Conservation (phyloP, 495 filamentous ascomycete species). For the Elasticomyces elasticus region DNA sequence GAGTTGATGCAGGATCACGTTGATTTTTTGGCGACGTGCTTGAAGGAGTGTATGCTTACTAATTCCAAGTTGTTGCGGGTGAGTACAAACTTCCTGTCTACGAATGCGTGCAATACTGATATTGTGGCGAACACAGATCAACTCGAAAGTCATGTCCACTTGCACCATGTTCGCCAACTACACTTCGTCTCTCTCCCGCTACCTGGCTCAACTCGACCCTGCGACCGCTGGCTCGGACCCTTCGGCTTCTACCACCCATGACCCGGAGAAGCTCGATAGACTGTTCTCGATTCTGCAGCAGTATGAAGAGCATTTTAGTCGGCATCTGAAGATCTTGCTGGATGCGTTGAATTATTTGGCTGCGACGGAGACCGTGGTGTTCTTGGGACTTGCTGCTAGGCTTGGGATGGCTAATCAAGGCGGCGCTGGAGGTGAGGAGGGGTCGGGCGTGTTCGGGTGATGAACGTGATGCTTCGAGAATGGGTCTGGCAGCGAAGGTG, state of each 20-base stretch:
- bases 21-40: slow-evolving; percentile 91
- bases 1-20: slow-evolving; percentile 99
- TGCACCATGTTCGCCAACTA: slow-evolving; percentile 88
- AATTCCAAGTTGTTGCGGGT: slow-evolving; percentile 89
- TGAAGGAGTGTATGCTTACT: slow-evolving; percentile 98
- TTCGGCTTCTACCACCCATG: slow-evolving; percentile 35
- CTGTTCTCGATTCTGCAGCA: slow-evolving; percentile 73
- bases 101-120: neutral
- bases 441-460: slow-evolving; percentile 9
- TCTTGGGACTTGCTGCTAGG: slow-evolving; percentile 73
- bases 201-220: slow-evolving; percentile 62
- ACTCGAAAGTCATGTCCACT: slow-evolving; percentile 86
- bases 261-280: slow-evolving; percentile 60
- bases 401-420: slow-evolving; percentile 67
- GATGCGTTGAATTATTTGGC: slow-evolving; percentile 95
- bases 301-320: slow-evolving; percentile 85
- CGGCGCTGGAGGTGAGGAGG: slow-evolving; percentile 24
- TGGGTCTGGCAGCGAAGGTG: too few species aligned
- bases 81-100: slow-evolving; percentile 23
- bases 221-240: slow-evolving; percentile 25
- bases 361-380: slow-evolving; percentile 90
- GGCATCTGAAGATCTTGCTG: slow-evolving; percentile 81
- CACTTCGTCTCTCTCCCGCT: slow-evolving; percentile 66
- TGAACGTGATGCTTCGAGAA: too few species aligned
- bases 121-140: slow-evolving; percentile 55